A percentile compares a stretch with the other conserved stretches of the same genome.
Conservation (phyloP, 2,329 filamentous ascomycete species). For the Venturia nashicola region DNA sequence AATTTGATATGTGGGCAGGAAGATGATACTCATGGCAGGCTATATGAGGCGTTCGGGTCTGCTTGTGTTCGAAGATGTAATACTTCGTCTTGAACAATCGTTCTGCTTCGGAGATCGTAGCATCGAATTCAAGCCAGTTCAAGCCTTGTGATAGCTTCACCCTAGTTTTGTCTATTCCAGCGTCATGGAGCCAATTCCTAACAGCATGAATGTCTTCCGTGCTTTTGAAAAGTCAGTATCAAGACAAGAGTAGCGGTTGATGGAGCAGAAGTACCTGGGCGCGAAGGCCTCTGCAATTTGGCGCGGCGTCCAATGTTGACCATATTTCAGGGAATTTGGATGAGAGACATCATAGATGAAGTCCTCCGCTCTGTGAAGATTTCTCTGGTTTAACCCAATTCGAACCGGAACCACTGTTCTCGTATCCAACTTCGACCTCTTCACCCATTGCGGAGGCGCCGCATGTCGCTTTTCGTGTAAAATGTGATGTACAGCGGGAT, state of each 20-base stretch:
- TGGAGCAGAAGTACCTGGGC: conserved; percentile 11
- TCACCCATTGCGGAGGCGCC: conserved; percentile 14
- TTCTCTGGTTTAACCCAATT: conserved; percentile 18
- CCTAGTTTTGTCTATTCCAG: conserved; percentile 14
- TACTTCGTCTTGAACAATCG: conserved; percentile 27
- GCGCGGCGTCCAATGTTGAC: conserved; percentile 19
- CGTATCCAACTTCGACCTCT: conserved; percentile 13
- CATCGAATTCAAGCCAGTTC: conserved; percentile 29
- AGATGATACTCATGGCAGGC: conserved; percentile 28
- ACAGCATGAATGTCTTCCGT: conserved; percentile 15
- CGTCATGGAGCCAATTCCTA: conserved; percentile 15
- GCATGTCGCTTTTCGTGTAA: conserved; percentile 19
- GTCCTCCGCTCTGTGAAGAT: conserved; percentile 14
- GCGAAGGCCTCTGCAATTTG: conserved; percentile 18
- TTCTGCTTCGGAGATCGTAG: conserved; percentile 25
- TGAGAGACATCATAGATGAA: conserved; percentile 18
- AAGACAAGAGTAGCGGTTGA: background rate
- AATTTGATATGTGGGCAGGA: conserved; percentile 15
- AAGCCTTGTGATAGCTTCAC: conserved; percentile 8
- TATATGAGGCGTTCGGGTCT: conserved; percentile 21
- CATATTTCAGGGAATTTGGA: conserved; percentile 17
- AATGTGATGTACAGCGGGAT: conserved; percentile 13
- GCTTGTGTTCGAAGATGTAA: conserved; percentile 24
- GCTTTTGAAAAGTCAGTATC: conserved; percentile 8
- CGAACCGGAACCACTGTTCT: conserved; percentile 16